phyloP scores from a whole-genome alignment of 1,284 basidiomycete genomes.

The Xerocomus minutiporus region DNA sequence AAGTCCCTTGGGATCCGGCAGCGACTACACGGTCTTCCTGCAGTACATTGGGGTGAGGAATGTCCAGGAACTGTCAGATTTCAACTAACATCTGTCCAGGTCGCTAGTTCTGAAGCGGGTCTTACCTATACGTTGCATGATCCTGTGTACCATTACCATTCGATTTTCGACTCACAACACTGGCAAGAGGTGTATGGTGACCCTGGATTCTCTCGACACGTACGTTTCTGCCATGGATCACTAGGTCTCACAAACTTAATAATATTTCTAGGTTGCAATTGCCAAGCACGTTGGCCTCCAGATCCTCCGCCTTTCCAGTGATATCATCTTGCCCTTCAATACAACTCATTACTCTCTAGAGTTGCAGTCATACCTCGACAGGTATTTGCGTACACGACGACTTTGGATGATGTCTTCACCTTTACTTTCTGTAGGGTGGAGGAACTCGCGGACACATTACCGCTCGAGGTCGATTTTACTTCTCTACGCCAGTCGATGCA shows the following conservation, averaged over 20 bases:
- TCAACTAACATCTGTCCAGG: slow-evolving; percentile 29
- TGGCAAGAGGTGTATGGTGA: slow-evolving; percentile 76
- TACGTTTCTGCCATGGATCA: slow-evolving; percentile 25
- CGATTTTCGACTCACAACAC: slow-evolving; percentile 67
- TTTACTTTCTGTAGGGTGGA: slow-evolving; percentile 31
- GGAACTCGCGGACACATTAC: slow-evolving; percentile 19
- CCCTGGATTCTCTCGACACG: slow-evolving; percentile 66
- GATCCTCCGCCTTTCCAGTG: slow-evolving; percentile 57
- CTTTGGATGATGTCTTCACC: background rate
- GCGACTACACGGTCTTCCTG: slow-evolving; percentile 73
- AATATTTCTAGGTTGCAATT: slow-evolving; percentile 48
- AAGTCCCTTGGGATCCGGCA: slow-evolving; percentile 51
- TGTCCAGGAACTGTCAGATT: background rate
- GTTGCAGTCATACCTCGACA: slow-evolving; percentile 46
- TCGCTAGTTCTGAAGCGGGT: slow-evolving; percentile 51
- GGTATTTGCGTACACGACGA: slow-evolving; percentile 30
- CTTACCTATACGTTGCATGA: slow-evolving; percentile 49
- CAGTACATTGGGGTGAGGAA: slow-evolving; percentile 47
- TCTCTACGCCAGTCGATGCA: slow-evolving; percentile 44
- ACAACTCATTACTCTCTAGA: slow-evolving; percentile 65
- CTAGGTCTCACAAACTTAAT: background rate
- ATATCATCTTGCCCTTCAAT: slow-evolving; percentile 65
- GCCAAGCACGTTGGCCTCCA: slow-evolving; percentile 65
- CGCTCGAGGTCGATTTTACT: slow-evolving; percentile 31
- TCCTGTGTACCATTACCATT: slow-evolving; percentile 74